phyloP scores from a whole-genome alignment of 169 alveolate species.

The Babesia divergens region DNA sequence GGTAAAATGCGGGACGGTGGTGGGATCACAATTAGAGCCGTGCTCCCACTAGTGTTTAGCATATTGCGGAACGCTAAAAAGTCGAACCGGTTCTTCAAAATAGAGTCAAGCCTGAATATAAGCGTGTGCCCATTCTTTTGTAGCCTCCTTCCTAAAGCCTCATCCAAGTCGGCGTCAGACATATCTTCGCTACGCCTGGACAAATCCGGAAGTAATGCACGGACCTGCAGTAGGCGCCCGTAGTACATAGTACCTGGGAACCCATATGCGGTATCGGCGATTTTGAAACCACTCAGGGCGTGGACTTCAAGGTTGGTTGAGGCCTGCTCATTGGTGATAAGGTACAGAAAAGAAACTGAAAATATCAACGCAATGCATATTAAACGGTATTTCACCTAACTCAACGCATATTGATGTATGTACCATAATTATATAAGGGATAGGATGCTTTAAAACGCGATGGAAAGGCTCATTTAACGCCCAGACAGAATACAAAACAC shows the following conservation, averaged over 20 bases:
- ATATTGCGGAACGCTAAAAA: background rate
- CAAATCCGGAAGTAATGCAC: background rate
- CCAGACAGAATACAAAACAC: no score
- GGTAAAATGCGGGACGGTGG: slow-evolving; percentile 8
- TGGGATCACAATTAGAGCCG: slow-evolving; percentile 7
- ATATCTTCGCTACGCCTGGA: background rate
- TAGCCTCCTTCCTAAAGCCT: background rate
- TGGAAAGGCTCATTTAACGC: no score
- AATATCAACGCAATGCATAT: background rate
- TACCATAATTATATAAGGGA: no score
- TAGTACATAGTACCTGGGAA: background rate
- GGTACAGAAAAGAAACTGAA: background rate
- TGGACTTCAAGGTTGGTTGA: slow-evolving; percentile 5
- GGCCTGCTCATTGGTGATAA: background rate
- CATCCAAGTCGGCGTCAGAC: slow-evolving; percentile 16
- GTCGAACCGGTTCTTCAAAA: slow-evolving; percentile 12
- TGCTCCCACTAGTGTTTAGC: slow-evolving; percentile 7
- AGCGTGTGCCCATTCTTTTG: background rate
- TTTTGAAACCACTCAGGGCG: slow-evolving; percentile 1
- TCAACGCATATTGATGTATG: no score
- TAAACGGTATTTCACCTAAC: no score
- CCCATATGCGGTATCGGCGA: background rate
- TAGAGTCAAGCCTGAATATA: background rate
- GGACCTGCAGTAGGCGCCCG: background rate
- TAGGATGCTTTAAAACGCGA: no score